These are phyloP conservation scores for Chalaropsis ovoidea DNA, from an alignment of 2,329 filamentous ascomycete genomes.

Conservation along the genomic window DNA sequence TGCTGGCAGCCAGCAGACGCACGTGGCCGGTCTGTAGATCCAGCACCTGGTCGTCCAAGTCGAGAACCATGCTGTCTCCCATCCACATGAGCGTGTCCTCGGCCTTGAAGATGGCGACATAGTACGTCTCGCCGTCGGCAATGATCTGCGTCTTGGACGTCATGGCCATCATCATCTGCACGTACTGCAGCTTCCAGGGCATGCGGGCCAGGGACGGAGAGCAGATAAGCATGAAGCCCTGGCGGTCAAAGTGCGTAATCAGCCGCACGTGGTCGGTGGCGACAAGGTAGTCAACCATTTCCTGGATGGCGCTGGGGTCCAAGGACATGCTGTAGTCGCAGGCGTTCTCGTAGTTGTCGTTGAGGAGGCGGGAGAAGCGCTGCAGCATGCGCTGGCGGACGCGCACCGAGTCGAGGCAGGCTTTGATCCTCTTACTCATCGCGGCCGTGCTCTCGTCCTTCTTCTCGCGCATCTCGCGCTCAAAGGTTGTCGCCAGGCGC, in stretches of 20 bases:
- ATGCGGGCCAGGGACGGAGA: constrained; percentile 62
- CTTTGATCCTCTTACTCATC: constrained; percentile 96
- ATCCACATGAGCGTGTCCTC: constrained; percentile 73
- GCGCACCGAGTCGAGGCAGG: constrained; percentile 87
- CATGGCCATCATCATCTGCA: constrained; percentile 74
- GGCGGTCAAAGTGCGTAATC: constrained; percentile 55
- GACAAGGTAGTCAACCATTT: constrained; percentile 70
- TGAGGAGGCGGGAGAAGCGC: constrained; percentile 82
- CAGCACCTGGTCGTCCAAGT: constrained; percentile 65
- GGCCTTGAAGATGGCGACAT: constrained; percentile 55
- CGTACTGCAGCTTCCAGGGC: constrained; percentile 56
- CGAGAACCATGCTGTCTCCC: constrained; percentile 60
- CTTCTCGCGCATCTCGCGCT: constrained; percentile 75
- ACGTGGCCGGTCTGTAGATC: constrained; percentile 81
- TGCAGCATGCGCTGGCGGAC: constrained; percentile 94
- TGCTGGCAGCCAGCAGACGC: constrained; percentile 79
- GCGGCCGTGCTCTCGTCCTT: constrained; percentile 74
- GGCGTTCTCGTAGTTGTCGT: constrained; percentile 89
- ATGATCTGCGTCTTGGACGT: constrained; percentile 43
- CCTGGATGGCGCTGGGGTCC: constrained; percentile 54
- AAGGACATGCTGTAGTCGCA: constrained; percentile 87
- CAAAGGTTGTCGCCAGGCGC: constrained; percentile 80
- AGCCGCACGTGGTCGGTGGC: constrained; percentile 81
- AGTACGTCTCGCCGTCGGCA: constrained; percentile 42
- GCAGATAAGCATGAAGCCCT: constrained; percentile 73